Evolutionary conservation across 1,284 basidiomycete species (phyloP).

Genomic region (Ganoderma boninense): DNA sequence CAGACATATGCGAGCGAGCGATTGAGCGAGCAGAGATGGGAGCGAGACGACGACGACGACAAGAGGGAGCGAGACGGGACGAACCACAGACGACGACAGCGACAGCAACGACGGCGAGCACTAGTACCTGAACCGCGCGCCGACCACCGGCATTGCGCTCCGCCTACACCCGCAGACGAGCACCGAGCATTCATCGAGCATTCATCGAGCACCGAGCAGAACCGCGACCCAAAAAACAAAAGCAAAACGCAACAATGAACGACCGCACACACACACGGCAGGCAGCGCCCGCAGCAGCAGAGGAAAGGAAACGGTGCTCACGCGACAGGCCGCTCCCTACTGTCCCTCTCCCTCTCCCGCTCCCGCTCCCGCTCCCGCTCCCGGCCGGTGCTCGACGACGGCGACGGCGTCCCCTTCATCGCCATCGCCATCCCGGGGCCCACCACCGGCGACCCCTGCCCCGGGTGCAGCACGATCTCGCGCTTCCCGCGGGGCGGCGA

Average conservation of each 20-base stretch:
- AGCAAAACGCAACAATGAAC: constrained; percentile 23
- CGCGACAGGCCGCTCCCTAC: constrained; percentile 19
- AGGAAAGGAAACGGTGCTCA: constrained; percentile 25
- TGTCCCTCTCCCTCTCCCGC: constrained; percentile 17
- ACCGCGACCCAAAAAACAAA: constrained; percentile 5
- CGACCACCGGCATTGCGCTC: constrained; percentile 19
- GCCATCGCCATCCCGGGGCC: constrained; percentile 17
- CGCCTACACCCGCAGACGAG: constrained; percentile 14
- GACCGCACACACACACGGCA: constrained; percentile 13
- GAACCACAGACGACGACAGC: background rate
- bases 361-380: constrained; percentile 20
- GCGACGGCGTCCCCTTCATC: constrained; percentile 45
- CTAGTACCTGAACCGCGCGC: constrained; percentile 23
- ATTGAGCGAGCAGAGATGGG: background rate
- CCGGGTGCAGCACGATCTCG: constrained; percentile 59
- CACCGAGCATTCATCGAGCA: background rate
- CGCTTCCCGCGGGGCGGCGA: constrained; percentile 53
- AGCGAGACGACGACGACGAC: background rate
- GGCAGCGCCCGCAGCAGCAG: constrained; percentile 6
- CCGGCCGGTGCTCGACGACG: constrained; percentile 46
- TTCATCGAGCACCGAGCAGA: background rate
- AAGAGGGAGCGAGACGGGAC: background rate
- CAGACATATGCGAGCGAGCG: background rate
- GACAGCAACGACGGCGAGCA: background rate
- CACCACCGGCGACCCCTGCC: constrained; percentile 42